Evolutionary conservation across 1,284 basidiomycete species (phyloP).

Genomic region (Cryptococcus sp.): DNA sequence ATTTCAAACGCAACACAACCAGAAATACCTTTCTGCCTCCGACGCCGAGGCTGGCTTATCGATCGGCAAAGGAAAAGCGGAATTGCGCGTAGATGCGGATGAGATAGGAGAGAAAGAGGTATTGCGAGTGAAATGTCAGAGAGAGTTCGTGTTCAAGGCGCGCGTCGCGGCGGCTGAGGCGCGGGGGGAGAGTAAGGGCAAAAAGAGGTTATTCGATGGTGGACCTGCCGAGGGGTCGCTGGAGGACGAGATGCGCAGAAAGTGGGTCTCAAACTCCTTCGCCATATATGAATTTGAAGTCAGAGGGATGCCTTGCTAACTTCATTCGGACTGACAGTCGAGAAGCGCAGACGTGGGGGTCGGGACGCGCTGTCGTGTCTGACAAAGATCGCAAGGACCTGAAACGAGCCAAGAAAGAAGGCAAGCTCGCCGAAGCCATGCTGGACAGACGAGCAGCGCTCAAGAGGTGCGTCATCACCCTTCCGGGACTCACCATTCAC

Average conservation of each 20-base stretch:
- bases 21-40: constrained; percentile 44
- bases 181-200: constrained; percentile 60
- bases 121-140: constrained; percentile 72
- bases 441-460: constrained; percentile 85
- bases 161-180: constrained; percentile 76
- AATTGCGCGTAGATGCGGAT: constrained; percentile 55
- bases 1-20: constrained; percentile 35
- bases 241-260: constrained; percentile 52
- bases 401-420: constrained; percentile 82
- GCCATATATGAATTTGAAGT: background rate
- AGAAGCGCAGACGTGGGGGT: constrained; percentile 83
- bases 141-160: constrained; percentile 84
- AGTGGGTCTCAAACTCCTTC: constrained; percentile 43
- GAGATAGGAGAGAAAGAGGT: constrained; percentile 13
- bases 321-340: constrained; percentile 57
- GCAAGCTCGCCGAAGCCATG: constrained; percentile 81
- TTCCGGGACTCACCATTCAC: background rate
- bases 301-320: background rate
- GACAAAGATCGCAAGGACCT: constrained; percentile 64
- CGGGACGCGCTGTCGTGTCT: constrained; percentile 67
- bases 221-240: constrained; percentile 53
- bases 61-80: constrained; percentile 54
- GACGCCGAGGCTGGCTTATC: constrained; percentile 7
- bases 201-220: constrained; percentile 64
- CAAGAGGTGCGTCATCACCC: constrained; percentile 71